Conservation (phyloP, 257 asterid species). For the Solanum paucissectum region DNA sequence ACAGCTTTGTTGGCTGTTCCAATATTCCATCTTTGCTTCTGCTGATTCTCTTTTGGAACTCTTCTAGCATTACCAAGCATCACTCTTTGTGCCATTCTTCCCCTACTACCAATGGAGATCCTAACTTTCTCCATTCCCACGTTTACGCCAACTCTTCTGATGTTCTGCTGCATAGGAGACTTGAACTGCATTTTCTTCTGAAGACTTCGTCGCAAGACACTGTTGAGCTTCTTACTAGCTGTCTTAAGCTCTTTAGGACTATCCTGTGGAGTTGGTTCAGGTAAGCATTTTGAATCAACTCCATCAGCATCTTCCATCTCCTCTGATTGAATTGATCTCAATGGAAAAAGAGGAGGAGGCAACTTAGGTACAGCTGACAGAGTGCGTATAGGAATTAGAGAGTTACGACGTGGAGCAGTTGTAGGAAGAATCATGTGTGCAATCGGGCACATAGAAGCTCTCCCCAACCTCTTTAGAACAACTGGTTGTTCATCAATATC, state of each 20-base stretch:
- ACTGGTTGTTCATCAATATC: conserved; percentile 33
- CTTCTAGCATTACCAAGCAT: conserved; percentile 56
- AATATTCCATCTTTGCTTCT: conserved; percentile 69
- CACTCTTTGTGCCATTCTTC: conserved; percentile 51
- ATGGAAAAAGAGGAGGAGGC: conserved; percentile 34
- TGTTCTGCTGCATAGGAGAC: conserved; percentile 56
- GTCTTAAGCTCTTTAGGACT: conserved; percentile 53
- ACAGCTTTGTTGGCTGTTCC: conserved; percentile 51
- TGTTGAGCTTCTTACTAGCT: conserved; percentile 41
- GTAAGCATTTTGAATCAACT: conserved; percentile 27
- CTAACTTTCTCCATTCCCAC: conserved; percentile 83
- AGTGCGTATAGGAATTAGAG: conserved; percentile 65
- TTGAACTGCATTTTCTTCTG: conserved; percentile 55
- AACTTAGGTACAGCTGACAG: conserved; percentile 24
- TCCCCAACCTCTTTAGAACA: conserved; percentile 42
- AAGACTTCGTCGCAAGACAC: conserved; percentile 51
- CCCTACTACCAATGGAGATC: conserved; percentile 82
- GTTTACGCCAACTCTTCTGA: conserved; percentile 59
- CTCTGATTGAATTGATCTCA: conserved; percentile 40
- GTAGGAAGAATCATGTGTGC: conserved; percentile 15
- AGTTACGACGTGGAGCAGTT: conserved; percentile 46
- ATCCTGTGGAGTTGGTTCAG: conserved; percentile 32
- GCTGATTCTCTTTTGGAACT: conserved; percentile 46
- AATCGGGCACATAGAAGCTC: conserved; percentile 28
- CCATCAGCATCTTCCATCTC: conserved; percentile 16